Conservation (phyloP, 768 basidiomycete species). For the Boletus tomentosulus region DNA sequence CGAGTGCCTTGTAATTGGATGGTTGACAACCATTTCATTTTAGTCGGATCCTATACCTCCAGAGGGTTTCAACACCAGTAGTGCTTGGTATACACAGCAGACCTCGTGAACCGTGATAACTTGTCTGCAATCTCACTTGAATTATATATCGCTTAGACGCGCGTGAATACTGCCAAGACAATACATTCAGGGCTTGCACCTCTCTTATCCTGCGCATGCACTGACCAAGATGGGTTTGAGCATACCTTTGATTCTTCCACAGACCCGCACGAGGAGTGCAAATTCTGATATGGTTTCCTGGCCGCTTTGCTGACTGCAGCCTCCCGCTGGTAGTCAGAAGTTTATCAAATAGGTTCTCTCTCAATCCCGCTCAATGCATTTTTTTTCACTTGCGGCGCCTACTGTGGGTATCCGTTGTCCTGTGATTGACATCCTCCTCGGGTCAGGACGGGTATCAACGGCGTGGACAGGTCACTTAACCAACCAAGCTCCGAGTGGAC, state of each 20-base stretch:
- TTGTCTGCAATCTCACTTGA: conserved; percentile 22
- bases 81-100: conserved; percentile 68
- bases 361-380: not conserved
- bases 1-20: not conserved
- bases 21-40: not conserved
- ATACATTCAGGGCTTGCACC: not conserved
- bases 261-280: not conserved
- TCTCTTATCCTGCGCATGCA: not conserved
- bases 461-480: not conserved
- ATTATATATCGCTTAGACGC: conserved; percentile 18
- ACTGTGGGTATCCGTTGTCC: not conserved
- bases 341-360: not conserved
- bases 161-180: not conserved
- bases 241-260: not conserved
- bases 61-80: conserved; percentile 65
- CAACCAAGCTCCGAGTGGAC: not conserved
- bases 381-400: not conserved
- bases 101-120: conserved; percentile 29
- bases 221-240: not conserved
- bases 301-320: not conserved
- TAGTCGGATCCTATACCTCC: conserved; percentile 70
- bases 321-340: too few species aligned
- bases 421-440: not conserved
- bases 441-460: not conserved
- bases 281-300: too few species aligned